Percentiles rank a stretch among this genome's conserved stretches.
These are phyloP conservation scores for Ogataea allantospora DNA, from an alignment of 805 yeast species.

Conservation along the genomic window DNA sequence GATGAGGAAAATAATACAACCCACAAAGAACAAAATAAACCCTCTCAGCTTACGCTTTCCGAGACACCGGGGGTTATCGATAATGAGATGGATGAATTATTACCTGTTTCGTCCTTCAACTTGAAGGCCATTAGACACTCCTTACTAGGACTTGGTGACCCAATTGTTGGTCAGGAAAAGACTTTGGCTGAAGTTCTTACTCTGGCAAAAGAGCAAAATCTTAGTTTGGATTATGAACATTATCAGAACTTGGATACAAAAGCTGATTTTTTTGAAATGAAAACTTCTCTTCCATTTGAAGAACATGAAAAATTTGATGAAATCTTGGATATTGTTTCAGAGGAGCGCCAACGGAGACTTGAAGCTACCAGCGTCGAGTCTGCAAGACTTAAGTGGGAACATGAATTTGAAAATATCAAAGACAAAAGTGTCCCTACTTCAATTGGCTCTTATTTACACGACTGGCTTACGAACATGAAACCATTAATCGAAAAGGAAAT, in stretches of 20 bases:
- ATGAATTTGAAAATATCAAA: conserved; percentile 56
- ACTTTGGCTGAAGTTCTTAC: conserved; percentile 23
- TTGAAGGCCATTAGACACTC: conserved; percentile 77
- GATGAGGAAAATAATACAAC: background rate
- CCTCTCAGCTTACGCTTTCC: background rate
- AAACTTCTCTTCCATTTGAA: conserved; percentile 47
- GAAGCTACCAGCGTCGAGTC: conserved; percentile 82
- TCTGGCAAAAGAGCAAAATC: conserved; percentile 22
- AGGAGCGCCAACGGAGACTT: conserved; percentile 68
- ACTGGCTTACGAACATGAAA: conserved; percentile 75
- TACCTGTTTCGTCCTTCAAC: conserved; percentile 73
- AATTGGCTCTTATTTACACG: conserved; percentile 73
- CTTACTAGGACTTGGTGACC: conserved; percentile 47
- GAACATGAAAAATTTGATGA: conserved; percentile 58
- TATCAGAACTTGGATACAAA: conserved; percentile 10
- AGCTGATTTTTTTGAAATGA: conserved; percentile 64
- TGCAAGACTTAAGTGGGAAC: conserved; percentile 86
- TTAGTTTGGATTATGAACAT: conserved; percentile 22
- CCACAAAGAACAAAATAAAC: background rate
- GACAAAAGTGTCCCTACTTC: conserved; percentile 49
- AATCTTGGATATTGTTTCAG: conserved; percentile 67
- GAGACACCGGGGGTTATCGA: conserved; percentile 33
- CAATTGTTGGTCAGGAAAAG: conserved; percentile 24
- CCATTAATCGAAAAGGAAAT: conserved; percentile 72
- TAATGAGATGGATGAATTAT: conserved; percentile 52